Conservation (phyloP, 352 stramenopile genomes). For the Globisporangium barbulae region DNA sequence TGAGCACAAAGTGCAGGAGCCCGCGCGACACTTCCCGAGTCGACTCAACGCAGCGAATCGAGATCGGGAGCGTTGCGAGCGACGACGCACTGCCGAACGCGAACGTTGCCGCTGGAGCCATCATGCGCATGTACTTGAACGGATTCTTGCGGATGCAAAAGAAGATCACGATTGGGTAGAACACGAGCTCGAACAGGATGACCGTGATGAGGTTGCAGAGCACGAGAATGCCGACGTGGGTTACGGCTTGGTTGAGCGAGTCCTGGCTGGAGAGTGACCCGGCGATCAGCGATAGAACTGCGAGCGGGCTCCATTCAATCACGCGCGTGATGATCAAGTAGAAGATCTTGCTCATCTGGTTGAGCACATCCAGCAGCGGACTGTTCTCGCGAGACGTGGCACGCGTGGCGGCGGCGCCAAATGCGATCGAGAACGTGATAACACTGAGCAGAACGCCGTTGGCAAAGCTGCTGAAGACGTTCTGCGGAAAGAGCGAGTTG, state of each 20-base stretch:
- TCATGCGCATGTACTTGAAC: constrained; percentile 55
- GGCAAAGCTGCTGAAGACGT: constrained; percentile 59
- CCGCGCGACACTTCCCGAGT: constrained; percentile 54
- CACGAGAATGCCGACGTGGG: constrained; percentile 56
- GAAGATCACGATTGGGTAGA: constrained; percentile 55
- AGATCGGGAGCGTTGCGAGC: constrained; percentile 60
- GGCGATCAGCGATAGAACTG: constrained; percentile 67
- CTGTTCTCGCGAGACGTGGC: constrained; percentile 50
- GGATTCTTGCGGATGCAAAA: constrained; percentile 42
- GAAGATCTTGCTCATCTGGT: constrained; percentile 74
- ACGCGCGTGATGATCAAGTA: constrained; percentile 60
- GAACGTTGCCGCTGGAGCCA: constrained; percentile 64
- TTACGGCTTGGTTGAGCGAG: constrained; percentile 36
- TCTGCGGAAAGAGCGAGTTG: constrained; percentile 43
- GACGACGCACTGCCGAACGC: constrained; percentile 66
- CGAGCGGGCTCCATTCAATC: constrained; percentile 62
- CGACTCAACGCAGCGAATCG: constrained; percentile 59
- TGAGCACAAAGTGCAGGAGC: constrained; percentile 66
- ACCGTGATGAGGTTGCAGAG: constrained; percentile 45
- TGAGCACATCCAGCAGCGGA: constrained; percentile 49
- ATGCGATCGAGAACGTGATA: constrained; percentile 60
- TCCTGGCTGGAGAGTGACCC: constrained; percentile 51
- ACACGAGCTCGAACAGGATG: constrained; percentile 47
- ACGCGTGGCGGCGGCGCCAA: constrained; percentile 52
- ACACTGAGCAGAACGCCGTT: constrained; percentile 53